Base-by-base conservation (phyloP, 2,329 filamentous ascomycete species). In the Aspergillus spinulosporus region DNA sequence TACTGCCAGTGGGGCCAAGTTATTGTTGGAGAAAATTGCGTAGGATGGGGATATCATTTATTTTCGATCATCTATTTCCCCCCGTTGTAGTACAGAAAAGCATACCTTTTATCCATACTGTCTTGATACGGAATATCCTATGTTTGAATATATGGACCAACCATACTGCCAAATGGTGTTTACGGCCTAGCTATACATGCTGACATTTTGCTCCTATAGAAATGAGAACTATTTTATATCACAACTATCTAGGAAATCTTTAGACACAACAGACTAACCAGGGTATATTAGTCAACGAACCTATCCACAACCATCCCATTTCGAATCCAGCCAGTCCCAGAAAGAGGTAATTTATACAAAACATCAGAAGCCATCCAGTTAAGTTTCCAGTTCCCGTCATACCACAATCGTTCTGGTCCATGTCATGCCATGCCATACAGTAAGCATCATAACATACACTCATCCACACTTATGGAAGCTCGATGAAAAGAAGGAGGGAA, bases 1-100 rank as follows among this genome's bases (percentile, higher is more conserved):
- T 37, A 66, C 69, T 48, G 79, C 80, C 63, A 80, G 78, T 34
- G 79, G 79, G 43, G 78, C 72, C 5, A 74, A 73, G 63, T 49
- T 74, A 52, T 60, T 74, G 49, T 59, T 74, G 46, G 67, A 69
- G 62, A 74, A 73, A 68, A 68, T 74, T 37, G 70, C 58, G 54
- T 31, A 45, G 43, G 43, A 45, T 28, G 26, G 26, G 26, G 26
- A n/a, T 28, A 28, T 4, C 26, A 28, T 28, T 28, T 37, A 37
- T 37, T n/a, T 37, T 37, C 1, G 34, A 11, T 37, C 21, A 21
- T 15, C 4, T 34, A 8, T 50, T 42, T 50, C 34, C 29, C 37
- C 39, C 26, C 4, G 4, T 50, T 50, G 28, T 15, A 45, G 42
- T 52, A 52, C 42, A 53, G 43, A 53, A 53, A 51, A 45, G 48